Percentiles rank a stretch among this genome's conserved stretches.
Conservation (phyloP, 352 stramenopile genomes). For the Nothophytophthora sp. region DNA sequence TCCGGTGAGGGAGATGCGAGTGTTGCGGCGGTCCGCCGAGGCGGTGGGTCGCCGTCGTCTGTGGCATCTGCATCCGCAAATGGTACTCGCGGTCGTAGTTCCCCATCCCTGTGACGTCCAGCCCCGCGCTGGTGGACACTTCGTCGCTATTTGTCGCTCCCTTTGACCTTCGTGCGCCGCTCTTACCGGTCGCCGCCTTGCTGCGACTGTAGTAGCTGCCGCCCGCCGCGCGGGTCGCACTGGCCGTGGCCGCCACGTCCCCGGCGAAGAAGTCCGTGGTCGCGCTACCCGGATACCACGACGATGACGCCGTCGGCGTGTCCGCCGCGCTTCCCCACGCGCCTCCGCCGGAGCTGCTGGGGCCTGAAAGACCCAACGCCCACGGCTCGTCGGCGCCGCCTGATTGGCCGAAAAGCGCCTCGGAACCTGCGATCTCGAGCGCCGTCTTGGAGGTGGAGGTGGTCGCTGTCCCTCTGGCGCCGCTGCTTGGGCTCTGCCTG, state of each 20-base stretch:
- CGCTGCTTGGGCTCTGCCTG: too few species aligned
- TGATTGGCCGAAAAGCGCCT: constrained; percentile 42
- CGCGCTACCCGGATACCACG: not conserved
- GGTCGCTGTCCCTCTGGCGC: constrained; percentile 1
- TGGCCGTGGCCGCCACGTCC: not conserved
- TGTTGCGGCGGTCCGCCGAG: constrained; percentile 5
- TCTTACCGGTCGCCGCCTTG: constrained; percentile 2
- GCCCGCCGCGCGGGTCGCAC: constrained; percentile 13
- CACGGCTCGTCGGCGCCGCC: constrained; percentile 35
- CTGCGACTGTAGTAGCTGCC: constrained; percentile 7
- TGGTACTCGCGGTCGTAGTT: constrained; percentile 60
- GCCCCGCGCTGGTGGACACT: constrained; percentile 2
- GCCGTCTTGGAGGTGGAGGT: constrained; percentile 30
- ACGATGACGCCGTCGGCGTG: constrained; percentile 1
- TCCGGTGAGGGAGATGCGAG: constrained; percentile 25
- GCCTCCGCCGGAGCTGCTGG: constrained; percentile 11
- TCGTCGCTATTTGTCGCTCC: constrained; percentile 9
- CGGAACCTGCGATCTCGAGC: constrained; percentile 38
- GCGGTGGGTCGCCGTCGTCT: not conserved
- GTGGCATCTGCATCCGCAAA: constrained; percentile 49
- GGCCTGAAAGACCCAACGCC: constrained; percentile 16
- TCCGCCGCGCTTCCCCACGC: constrained; percentile 14
- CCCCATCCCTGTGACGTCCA: constrained; percentile 37
- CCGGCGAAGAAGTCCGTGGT: too few species aligned
- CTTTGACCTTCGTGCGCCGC: constrained; percentile 7